Conservation (phyloP, 2,329 filamentous ascomycete genomes). For the Aciculosporium take region DNA sequence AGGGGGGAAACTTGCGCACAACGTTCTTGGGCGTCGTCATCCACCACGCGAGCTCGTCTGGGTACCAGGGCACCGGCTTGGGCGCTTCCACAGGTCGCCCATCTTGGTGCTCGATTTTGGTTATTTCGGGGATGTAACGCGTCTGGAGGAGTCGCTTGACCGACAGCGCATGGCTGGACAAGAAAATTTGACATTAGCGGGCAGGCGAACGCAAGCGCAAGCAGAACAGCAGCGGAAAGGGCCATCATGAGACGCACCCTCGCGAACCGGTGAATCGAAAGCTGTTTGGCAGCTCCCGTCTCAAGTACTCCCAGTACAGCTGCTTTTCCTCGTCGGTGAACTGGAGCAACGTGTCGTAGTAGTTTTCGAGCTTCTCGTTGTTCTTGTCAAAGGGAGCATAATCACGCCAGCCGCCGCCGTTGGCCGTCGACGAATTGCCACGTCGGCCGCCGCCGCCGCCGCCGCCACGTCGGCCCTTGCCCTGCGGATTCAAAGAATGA, state of each 20-base stretch:
- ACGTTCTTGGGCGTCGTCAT: constrained; percentile 98
- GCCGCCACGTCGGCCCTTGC: constrained; percentile 23
- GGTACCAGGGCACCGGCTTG: constrained; percentile 76
- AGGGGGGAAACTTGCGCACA: constrained; percentile 82
- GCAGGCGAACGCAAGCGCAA: constrained; percentile 2
- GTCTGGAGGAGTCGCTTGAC: constrained; percentile 81
- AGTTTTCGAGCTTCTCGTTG: constrained; percentile 75
- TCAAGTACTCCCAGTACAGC: constrained; percentile 72
- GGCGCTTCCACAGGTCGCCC: constrained; percentile 72
- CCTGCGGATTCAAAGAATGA: constrained; percentile 13
- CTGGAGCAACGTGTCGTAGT: constrained; percentile 67
- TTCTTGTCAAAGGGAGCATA: constrained; percentile 46
- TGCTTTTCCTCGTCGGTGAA: constrained; percentile 64
- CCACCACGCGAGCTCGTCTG: constrained; percentile 86
- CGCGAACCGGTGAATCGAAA: constrained; percentile 96
- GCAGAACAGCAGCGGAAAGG: neutral
- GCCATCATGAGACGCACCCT: constrained; percentile 37
- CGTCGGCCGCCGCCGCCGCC: constrained; percentile 21
- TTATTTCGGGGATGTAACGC: constrained; percentile 82
- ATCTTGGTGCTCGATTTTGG: constrained; percentile 68
- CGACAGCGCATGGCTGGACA: constrained; percentile 64
- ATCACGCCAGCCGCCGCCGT: constrained; percentile 19
- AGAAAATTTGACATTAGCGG: constrained; percentile 10
- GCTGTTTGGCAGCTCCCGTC: constrained; percentile 83
- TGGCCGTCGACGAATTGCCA: constrained; percentile 8